A percentile compares a stretch with the other conserved stretches of the same genome.
Evolutionary conservation across 1,284 basidiomycete species (phyloP).

Genomic region (Heterobasidion parviporum): DNA sequence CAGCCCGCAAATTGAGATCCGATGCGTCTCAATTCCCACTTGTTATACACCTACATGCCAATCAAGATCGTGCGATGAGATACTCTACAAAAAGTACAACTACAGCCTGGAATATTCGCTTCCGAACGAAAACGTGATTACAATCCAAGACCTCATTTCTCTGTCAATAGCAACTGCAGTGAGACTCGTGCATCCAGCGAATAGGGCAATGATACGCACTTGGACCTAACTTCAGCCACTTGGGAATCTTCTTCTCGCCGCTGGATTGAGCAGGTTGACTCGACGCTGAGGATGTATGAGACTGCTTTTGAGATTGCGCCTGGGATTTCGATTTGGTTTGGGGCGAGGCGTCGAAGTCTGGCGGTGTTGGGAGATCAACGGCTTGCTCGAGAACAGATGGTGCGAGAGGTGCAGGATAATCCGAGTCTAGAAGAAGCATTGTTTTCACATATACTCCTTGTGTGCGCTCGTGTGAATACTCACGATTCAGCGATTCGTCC

Average conservation of each 20-base stretch:
- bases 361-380: slow-evolving; percentile 53
- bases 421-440: slow-evolving; percentile 25
- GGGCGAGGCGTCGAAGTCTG: slow-evolving; percentile 21
- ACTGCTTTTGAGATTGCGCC: slow-evolving; percentile 2
- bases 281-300: slow-evolving; percentile 16
- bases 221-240: slow-evolving; percentile 55
- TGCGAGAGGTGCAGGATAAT: slow-evolving; percentile 59
- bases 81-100: too few species aligned
- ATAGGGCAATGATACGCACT: slow-evolving; percentile 29
- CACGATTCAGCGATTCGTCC: slow-evolving; percentile 66
- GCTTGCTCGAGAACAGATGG: slow-evolving; percentile 45
- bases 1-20: too few species aligned
- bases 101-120: too few species aligned
- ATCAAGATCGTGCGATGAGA: too few species aligned
- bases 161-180: too few species aligned
- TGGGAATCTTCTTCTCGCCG: slow-evolving; percentile 57
- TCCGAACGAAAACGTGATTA: too few species aligned
- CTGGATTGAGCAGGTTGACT: slow-evolving; percentile 3
- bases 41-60: too few species aligned
- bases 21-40: too few species aligned
- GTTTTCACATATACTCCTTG: not conserved
- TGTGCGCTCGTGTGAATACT: slow-evolving; percentile 8
- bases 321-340: slow-evolving; percentile 3
- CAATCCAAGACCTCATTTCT: too few species aligned
- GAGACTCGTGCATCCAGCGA: not conserved